Evolutionary conservation across 345 rosid species (phyloP), one percentile per base, ranked within the genome.

Genomic region (Combretum micranthum): DNA sequence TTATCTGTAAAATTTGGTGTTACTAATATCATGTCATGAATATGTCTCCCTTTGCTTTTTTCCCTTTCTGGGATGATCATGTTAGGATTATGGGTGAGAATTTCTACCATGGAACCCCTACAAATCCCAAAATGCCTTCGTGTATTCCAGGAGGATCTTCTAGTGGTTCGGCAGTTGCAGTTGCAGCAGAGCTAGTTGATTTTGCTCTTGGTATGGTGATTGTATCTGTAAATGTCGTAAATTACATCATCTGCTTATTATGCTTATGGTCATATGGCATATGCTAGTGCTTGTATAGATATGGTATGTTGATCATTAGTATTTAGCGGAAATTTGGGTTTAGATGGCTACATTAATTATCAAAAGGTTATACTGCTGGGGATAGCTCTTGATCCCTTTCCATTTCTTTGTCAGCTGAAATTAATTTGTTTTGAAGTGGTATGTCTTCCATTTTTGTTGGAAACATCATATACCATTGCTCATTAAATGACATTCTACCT

Each of bases 101-200:
- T 74, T 73, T 65, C 65, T 87, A 86, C 66, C 83, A 92, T 73
- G 98, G 95, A 43, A 81, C 87, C 52, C 96, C 98, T 50, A 62
- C 60, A 32, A 92, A 92, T 70, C 96, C 90, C 2, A 64, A 63
- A 67, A 72, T 78, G 80, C 85, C 82, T 16, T 76, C 80, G 18
- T 62, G 70, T 75, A 79, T 83, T 57, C 88, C 96, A 14, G 98
- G 98, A 65, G 98, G 98, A 50, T 88, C 90, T 69, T 86, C 95
- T 50, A 79, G 96, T 63, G 98, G 98, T 70, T 86, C 98, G n/a
- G 95, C 98, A 15, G 98, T 88, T 55, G 83, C 90, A 56, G 98
- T 91, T 73, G 88, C 83, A 0, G 83, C 98, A 67, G 76, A 72
- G 64, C 75, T 91, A 52, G 96, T 88, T 50, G 95, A 88, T 71